Conservation (phyloP, 2,329 filamentous ascomycete species). For the Plectosphaerella plurivora region DNA sequence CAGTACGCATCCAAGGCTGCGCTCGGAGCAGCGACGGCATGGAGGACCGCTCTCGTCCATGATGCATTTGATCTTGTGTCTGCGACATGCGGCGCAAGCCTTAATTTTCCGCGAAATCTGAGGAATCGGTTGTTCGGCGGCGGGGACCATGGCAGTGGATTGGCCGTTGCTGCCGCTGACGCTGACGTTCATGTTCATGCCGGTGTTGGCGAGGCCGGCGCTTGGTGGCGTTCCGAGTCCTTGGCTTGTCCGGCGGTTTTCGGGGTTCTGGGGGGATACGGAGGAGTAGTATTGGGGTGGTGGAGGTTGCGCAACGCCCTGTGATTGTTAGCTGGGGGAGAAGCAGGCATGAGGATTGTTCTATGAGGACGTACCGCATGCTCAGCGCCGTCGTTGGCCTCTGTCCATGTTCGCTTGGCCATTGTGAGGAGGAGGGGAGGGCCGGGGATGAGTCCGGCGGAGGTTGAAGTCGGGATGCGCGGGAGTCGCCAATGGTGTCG, state of each 20-base stretch:
- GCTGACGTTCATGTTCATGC: not conserved
- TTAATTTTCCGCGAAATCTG: constrained; percentile 34
- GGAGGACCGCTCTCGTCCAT: constrained; percentile 35
- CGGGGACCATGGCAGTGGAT: not conserved
- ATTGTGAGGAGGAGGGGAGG: constrained; percentile 1
- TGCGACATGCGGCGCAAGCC: constrained; percentile 34
- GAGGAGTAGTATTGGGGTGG: not conserved
- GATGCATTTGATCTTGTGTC: constrained; percentile 37
- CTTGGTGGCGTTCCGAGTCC: not conserved
- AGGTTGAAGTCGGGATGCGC: not conserved
- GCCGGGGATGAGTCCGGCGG: not conserved
- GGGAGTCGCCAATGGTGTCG: not conserved
- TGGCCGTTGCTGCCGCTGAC: not conserved
- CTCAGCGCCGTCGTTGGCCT: constrained; percentile 9
- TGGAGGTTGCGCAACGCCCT: not conserved
- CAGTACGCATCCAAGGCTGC: constrained; percentile 30
- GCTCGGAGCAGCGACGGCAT: constrained; percentile 30
- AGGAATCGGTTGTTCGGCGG: constrained; percentile 15
- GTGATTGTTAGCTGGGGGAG: constrained; percentile 7
- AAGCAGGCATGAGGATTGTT: not conserved
- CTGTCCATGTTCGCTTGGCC: constrained; percentile 13
- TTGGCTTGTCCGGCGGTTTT: constrained; percentile 9
- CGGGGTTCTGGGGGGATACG: not conserved
- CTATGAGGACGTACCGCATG: not conserved
- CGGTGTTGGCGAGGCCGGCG: not conserved